These are phyloP conservation scores for Fusarium chuoi DNA, from an alignment of 2,329 filamentous ascomycete species.

Conservation along the genomic window DNA sequence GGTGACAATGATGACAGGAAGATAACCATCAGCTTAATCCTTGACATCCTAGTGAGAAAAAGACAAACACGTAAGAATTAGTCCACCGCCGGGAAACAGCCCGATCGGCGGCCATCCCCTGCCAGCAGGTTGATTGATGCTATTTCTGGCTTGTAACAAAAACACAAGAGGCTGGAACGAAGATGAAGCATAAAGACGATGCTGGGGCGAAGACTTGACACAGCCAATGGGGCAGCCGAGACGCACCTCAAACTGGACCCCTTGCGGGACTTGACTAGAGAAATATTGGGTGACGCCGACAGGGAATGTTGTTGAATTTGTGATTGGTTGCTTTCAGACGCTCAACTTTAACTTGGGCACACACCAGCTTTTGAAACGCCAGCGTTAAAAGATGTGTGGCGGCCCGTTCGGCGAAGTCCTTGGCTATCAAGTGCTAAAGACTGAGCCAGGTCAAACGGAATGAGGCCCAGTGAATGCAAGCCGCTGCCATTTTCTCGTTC, in stretches of 20 bases:
- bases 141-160: slow-evolving; percentile 38
- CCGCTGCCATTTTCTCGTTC: slow-evolving; percentile 7
- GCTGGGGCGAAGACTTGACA: slow-evolving; percentile 30
- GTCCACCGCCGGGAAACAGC: slow-evolving; percentile 28
- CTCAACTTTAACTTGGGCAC: slow-evolving; percentile 49
- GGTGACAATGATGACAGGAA: slow-evolving; percentile 20
- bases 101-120: slow-evolving; percentile 31
- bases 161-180: slow-evolving; percentile 19
- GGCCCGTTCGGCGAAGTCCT: slow-evolving; percentile 29
- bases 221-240: slow-evolving; percentile 38
- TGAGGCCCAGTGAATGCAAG: slow-evolving; percentile 30
- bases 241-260: slow-evolving; percentile 43
- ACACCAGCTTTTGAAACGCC: slow-evolving; percentile 46
- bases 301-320: slow-evolving; percentile 42
- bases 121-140: slow-evolving; percentile 11
- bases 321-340: slow-evolving; percentile 49
- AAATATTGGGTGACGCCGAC: slow-evolving; percentile 41
- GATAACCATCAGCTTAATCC: slow-evolving; percentile 15
- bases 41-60: slow-evolving; percentile 24
- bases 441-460: slow-evolving; percentile 6
- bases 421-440: neutral
- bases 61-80: slow-evolving; percentile 9
- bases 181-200: slow-evolving; percentile 40
- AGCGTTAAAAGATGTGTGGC: slow-evolving; percentile 39
- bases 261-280: slow-evolving; percentile 13